These are phyloP conservation scores for Angophora floribunda DNA, from an alignment of 345 rosid genomes.

Conservation along the genomic window DNA sequence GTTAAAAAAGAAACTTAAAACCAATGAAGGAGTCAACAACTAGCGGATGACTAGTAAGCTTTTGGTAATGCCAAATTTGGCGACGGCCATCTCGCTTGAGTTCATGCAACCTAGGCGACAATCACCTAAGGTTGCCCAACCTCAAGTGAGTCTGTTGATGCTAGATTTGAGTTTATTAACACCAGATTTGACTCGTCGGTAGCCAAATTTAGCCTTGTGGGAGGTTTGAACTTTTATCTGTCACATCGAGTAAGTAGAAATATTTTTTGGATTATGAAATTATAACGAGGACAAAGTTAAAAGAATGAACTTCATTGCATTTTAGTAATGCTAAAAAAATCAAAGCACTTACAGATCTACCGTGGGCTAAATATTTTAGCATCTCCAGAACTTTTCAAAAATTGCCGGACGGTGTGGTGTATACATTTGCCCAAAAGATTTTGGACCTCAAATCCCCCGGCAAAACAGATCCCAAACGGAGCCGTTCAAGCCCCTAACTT, in stretches of 20 bases:
- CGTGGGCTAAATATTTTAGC: background rate
- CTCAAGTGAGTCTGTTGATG: accelerated
- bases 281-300: no score
- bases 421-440: background rate
- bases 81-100: background rate
- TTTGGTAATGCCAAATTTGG: background rate
- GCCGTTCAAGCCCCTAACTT: background rate
- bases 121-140: accelerated
- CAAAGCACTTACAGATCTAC: background rate
- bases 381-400: background rate
- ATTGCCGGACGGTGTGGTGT: background rate
- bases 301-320: background rate
- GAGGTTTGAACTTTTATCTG: background rate
- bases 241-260: background rate
- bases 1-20: no score
- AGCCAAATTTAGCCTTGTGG: background rate
- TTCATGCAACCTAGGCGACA: background rate
- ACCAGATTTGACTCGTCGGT: accelerated
- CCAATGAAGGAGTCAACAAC: background rate
- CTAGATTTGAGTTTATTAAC: accelerated
- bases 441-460: background rate
- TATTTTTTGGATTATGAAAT: no score
- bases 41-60: background rate
- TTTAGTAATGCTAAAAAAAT: background rate
- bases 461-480: background rate